A percentile compares a stretch with the other conserved stretches of the same genome.
Conservation (phyloP, 768 basidiomycete genomes). For the Jaapia argillacea region DNA sequence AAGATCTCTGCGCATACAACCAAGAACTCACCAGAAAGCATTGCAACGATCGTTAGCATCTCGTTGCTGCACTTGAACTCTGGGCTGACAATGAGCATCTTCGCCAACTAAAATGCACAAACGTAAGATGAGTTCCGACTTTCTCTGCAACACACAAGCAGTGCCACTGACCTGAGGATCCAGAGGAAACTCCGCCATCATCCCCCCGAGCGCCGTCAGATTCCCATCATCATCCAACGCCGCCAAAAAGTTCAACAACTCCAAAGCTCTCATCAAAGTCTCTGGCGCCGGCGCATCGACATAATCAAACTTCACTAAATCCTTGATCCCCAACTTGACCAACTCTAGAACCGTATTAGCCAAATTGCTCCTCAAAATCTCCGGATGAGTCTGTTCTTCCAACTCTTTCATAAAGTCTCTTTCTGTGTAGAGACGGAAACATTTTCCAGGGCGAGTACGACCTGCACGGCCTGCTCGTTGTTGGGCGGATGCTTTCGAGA, state of each 20-base stretch:
- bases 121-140: background rate
- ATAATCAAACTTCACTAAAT: slow-evolving; percentile 82
- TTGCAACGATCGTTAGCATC: slow-evolving; percentile 88
- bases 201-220: slow-evolving; percentile 72
- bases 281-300: slow-evolving; percentile 93
- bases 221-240: slow-evolving; percentile 94
- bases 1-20: background rate
- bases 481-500: slow-evolving; percentile 94
- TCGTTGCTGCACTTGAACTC: slow-evolving; percentile 97
- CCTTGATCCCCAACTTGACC: slow-evolving; percentile 92
- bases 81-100: slow-evolving; percentile 89
- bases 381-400: slow-evolving; percentile 95
- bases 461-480: slow-evolving; percentile 96
- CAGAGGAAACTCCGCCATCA: slow-evolving; percentile 99
- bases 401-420: slow-evolving; percentile 94
- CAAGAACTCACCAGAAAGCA: slow-evolving; percentile 70
- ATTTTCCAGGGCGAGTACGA: slow-evolving; percentile 92
- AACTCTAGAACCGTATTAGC: slow-evolving; percentile 90
- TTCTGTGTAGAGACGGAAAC: slow-evolving; percentile 94
- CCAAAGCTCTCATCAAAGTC: slow-evolving; percentile 93
- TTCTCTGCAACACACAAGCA: too few species aligned
- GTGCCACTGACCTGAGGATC: slow-evolving; percentile 91
- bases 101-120: slow-evolving; percentile 50
- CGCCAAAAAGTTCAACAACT: slow-evolving; percentile 84
- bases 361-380: slow-evolving; percentile 89